Conservation (phyloP, 352 stramenopile genomes). For the Globisporangium okanoganense region DNA sequence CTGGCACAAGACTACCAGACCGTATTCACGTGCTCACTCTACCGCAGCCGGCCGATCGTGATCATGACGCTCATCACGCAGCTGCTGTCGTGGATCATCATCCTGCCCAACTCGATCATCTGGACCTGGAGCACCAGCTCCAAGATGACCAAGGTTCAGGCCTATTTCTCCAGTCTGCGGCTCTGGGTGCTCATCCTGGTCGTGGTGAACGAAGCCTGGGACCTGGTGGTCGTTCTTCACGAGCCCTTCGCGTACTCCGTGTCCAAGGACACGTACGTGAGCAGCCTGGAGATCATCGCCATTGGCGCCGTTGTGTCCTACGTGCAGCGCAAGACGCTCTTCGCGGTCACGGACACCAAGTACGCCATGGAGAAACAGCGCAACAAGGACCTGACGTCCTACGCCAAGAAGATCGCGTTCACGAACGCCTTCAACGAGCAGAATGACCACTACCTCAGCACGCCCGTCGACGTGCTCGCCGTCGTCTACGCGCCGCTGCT, state of each 20-base stretch:
- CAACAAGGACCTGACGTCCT: slow-evolving; percentile 23
- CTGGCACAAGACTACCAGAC: slow-evolving; percentile 18
- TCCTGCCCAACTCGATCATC: slow-evolving; percentile 46
- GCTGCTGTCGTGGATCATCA: slow-evolving; percentile 46
- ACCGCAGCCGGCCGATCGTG: slow-evolving; percentile 31
- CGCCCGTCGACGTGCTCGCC: slow-evolving; percentile 17
- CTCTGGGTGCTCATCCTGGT: slow-evolving; percentile 35
- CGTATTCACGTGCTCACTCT: slow-evolving; percentile 34
- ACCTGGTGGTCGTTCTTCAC: slow-evolving; percentile 24
- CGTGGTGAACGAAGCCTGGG: slow-evolving; percentile 25
- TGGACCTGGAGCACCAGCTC: slow-evolving; percentile 39
- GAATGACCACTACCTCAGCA: slow-evolving; percentile 20
- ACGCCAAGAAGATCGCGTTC: slow-evolving; percentile 20
- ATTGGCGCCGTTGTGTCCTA: slow-evolving; percentile 16
- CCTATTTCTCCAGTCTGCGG: slow-evolving; percentile 31
- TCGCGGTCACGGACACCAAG: slow-evolving; percentile 24
- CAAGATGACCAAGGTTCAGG: slow-evolving; percentile 25
- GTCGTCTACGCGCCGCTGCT: slow-evolving; percentile 34
- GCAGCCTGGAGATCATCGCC: slow-evolving; percentile 32
- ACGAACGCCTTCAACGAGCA: slow-evolving; percentile 37
- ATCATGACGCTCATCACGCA: slow-evolving; percentile 24
- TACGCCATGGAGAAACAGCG: slow-evolving; percentile 31
- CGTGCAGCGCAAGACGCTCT: slow-evolving; percentile 13
- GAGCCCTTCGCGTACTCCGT: slow-evolving; percentile 34
- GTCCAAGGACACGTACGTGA: slow-evolving; percentile 28